Evolutionary conservation across 2,329 filamentous ascomycete species (phyloP).

Genomic region (Colletotrichum acutatum): DNA sequence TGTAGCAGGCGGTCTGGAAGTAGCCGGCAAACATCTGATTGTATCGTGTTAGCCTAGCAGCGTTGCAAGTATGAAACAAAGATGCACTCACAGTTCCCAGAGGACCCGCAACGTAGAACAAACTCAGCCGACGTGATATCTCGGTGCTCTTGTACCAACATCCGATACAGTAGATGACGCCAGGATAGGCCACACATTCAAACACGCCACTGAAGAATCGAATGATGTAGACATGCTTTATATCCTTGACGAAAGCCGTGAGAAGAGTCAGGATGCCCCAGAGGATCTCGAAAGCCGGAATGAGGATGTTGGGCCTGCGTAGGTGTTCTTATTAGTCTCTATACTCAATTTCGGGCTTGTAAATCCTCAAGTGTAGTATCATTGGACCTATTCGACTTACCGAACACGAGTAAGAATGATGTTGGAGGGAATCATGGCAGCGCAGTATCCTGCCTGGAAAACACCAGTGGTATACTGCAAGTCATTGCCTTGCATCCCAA

Average conservation of each 20-base stretch:
- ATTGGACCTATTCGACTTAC: background rate
- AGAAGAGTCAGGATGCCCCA: conserved; percentile 69
- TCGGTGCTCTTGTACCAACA: conserved; percentile 29
- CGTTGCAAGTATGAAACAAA: background rate
- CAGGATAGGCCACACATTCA: conserved; percentile 17
- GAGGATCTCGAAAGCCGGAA: conserved; percentile 62
- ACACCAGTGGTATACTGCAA: conserved; percentile 64
- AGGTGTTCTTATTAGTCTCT: background rate
- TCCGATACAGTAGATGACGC: conserved; percentile 24
- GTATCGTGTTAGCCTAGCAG: background rate
- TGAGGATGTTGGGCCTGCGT: conserved; percentile 57
- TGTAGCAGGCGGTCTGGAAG: conserved; percentile 31
- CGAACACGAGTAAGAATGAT: conserved; percentile 62
- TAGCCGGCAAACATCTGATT: conserved; percentile 34
- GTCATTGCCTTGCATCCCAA: conserved; percentile 46
- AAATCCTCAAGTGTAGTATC: rapidly evolving
- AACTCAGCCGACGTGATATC: conserved; percentile 16
- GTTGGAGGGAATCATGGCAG: conserved; percentile 71
- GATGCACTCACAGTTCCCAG: conserved; percentile 1
- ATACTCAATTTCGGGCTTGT: too few species aligned
- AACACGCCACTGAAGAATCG: conserved; percentile 20
- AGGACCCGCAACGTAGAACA: conserved; percentile 24
- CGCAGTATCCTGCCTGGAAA: conserved; percentile 56
- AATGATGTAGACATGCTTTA: conserved; percentile 46
- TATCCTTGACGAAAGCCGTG: conserved; percentile 43